A percentile compares a stretch with the other conserved stretches of the same genome.
These are phyloP conservation scores for Bremia lactucae DNA, from an alignment of 352 stramenopile genomes.

Conservation along the genomic window DNA sequence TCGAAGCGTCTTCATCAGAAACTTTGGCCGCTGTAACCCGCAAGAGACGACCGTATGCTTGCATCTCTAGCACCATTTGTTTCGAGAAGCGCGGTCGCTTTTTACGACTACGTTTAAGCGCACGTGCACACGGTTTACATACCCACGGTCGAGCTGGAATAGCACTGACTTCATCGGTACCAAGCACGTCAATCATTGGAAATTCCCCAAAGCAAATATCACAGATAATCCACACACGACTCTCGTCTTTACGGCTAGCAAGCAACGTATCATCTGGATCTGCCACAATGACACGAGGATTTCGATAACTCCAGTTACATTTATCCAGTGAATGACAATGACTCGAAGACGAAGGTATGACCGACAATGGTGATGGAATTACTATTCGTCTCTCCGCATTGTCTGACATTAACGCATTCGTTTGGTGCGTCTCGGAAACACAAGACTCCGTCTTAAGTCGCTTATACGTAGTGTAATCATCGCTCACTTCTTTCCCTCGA, in stretches of 20 bases:
- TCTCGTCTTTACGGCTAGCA: conserved; percentile 14
- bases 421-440: neutral
- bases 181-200: conserved; percentile 51
- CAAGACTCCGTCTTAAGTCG: conserved; percentile 10
- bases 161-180: conserved; percentile 19
- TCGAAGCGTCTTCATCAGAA: conserved; percentile 31
- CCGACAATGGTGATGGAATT: conserved; percentile 22
- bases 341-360: conserved; percentile 12
- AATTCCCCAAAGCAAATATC: conserved; percentile 71
- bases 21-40: conserved; percentile 56
- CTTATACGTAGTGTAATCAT: conserved; percentile 3
- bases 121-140: conserved; percentile 47
- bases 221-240: conserved; percentile 55
- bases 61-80: conserved; percentile 80
- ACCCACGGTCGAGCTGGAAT: conserved; percentile 64
- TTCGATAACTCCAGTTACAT: conserved; percentile 13
- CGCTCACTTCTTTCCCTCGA: conserved; percentile 6
- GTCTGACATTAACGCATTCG: conserved; percentile 11
- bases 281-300: conserved; percentile 23
- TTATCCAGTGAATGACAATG: conserved; percentile 14
- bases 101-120: conserved; percentile 68
- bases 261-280: conserved; percentile 32
- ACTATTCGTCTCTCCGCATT: conserved; percentile 6
- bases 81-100: conserved; percentile 73
- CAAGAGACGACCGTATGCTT: conserved; percentile 59